Percentiles rank a stretch among this genome's conserved stretches.
phyloP scores from a whole-genome alignment of 2,329 filamentous ascomycete species.

The Penicillium italicum region DNA sequence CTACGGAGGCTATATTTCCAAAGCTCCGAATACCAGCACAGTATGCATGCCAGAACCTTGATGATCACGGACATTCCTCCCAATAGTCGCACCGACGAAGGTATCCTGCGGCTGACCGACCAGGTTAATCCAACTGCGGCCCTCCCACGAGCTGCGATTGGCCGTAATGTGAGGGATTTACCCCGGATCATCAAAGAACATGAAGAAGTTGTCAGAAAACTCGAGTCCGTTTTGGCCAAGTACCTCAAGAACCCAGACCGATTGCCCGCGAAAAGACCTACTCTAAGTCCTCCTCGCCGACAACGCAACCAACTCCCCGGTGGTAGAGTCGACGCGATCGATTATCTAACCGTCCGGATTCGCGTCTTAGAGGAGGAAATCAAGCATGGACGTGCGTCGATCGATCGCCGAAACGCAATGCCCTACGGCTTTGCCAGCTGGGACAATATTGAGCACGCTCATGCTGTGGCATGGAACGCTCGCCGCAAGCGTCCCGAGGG shows the following conservation, averaged over 20 bases:
- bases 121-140: slow-evolving; percentile 72
- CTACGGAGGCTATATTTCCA: slow-evolving; percentile 78
- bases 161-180: slow-evolving; percentile 86
- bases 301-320: slow-evolving; percentile 66
- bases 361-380: slow-evolving; percentile 77
- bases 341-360: slow-evolving; percentile 85
- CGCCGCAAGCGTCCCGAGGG: slow-evolving; percentile 78
- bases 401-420: slow-evolving; percentile 85
- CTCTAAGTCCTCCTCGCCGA: slow-evolving; percentile 74
- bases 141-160: slow-evolving; percentile 75
- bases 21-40: slow-evolving; percentile 81
- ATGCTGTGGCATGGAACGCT: slow-evolving; percentile 77
- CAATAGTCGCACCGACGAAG: slow-evolving; percentile 75
- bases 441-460: slow-evolving; percentile 80
- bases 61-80: slow-evolving; percentile 79
- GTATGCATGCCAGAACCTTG: slow-evolving; percentile 68
- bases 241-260: slow-evolving; percentile 85
- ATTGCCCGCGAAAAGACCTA: slow-evolving; percentile 71
- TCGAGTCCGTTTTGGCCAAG: slow-evolving; percentile 80
- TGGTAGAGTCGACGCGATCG: slow-evolving; percentile 85
- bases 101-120: slow-evolving; percentile 79
- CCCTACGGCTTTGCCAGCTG: slow-evolving; percentile 94
- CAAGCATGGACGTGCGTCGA: slow-evolving; percentile 71
- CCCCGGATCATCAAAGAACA: slow-evolving; percentile 83
- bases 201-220: slow-evolving; percentile 70